Conservation (phyloP, 177 flowering plant genomes). For the Vitis hybrid region DNA sequence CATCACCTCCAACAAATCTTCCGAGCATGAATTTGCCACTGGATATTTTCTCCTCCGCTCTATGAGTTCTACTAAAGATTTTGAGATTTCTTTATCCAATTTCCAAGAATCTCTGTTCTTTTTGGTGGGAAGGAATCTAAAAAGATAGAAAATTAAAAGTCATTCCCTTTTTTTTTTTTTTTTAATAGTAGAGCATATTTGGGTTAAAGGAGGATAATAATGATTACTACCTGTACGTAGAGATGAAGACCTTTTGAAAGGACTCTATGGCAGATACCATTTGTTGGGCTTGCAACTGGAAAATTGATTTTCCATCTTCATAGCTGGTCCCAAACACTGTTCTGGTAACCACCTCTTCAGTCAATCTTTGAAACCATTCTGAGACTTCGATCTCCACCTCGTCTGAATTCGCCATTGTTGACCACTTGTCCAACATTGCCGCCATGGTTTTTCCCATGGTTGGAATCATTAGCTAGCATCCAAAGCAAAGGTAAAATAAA, state of each 20-base stretch:
- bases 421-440: constrained; percentile 75
- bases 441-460: constrained; percentile 64
- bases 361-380: constrained; percentile 70
- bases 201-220: neutral
- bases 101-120: constrained; percentile 67
- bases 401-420: constrained; percentile 42
- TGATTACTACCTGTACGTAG: constrained; percentile 67
- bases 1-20: constrained; percentile 80
- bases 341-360: constrained; percentile 79
- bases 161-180: neutral
- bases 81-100: constrained; percentile 65
- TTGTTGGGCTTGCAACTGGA: constrained; percentile 73
- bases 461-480: constrained; percentile 63
- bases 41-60: constrained; percentile 36
- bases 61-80: constrained; percentile 56
- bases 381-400: constrained; percentile 84
- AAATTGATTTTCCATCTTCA: constrained; percentile 80
- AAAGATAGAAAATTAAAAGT: too few relatives aligned
- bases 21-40: constrained; percentile 22
- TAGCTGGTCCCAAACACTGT: constrained; percentile 86
- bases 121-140: constrained; percentile 73
- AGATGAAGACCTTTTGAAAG: constrained; percentile 80
- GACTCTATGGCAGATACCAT: constrained; percentile 80
- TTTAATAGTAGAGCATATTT: neutral
- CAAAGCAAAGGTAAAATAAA: neutral